Evolutionary conservation across 2,329 filamentous ascomycete genomes (phyloP), one percentile per base, ranked within the genome.

Genomic region (Pyrenochaeta sp.): DNA sequence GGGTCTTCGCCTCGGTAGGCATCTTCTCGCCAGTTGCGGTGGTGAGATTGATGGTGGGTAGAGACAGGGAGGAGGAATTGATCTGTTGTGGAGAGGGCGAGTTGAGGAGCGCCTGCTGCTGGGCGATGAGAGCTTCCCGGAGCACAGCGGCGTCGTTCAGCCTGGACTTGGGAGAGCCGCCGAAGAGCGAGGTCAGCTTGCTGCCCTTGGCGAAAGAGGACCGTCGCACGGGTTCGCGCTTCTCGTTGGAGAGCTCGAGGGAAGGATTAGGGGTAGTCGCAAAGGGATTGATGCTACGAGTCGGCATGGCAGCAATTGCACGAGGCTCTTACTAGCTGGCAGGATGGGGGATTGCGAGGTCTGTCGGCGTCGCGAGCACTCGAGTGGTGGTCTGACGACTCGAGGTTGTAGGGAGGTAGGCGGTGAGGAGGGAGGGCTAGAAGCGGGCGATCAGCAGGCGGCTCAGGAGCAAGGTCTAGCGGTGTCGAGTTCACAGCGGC

Each of bases 41-140:
- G 9, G 93, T 96, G 44, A 97, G 81, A 28, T 90, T 96, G 65
- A 97, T 96, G 40, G 88, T 93, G 26, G 93, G 93, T 61, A 96
- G 78, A 34, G 90, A 89, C 53, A 92, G 76, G 45, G 88, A 86
- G 28, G 90, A 81, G 44, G 84, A 82, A 53, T 84, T 86, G 63
- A 90, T 87, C 50, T 84, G 81, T 53, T 84, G 81, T 22, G 84
- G 80, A 27, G 85, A 81, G 37, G 82, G 77, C 18, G 74, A 81
- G 56, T 88, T 83, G 68, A 88, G 83, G 65, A 86, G 83, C 48
- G 77, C 73, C 47, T 80, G 77, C 58, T 80, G 75, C 61, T 78
- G 75, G 39, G 77, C 77, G 50, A 82, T 79, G 65, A 87, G 80
- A 34, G 90, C 81, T 47, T 85, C 81, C 61, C 88, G 84, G 64